Percentiles rank a stretch among this genome's conserved stretches.
phyloP scores from a whole-genome alignment of 1,139 yeast genomes.

The Sugiyamaella japonica region DNA sequence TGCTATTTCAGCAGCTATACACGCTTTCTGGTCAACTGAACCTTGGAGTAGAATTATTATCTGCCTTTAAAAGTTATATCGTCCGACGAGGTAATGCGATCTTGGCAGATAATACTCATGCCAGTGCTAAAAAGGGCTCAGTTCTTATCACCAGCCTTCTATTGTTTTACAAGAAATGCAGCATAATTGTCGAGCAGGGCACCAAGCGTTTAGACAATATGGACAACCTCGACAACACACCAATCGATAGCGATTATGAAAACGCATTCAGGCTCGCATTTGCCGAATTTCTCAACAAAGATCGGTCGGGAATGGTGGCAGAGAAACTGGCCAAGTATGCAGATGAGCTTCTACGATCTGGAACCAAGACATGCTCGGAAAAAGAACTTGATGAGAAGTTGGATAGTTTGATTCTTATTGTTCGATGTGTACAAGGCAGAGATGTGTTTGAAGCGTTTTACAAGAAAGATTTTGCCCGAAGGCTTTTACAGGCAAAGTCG shows the following conservation, averaged over 20 bases:
- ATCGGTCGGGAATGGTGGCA: conserved; percentile 23
- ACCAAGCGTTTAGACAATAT: neutral
- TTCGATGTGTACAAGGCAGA: conserved; percentile 38
- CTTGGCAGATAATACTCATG: neutral
- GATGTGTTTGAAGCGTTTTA: conserved; percentile 41
- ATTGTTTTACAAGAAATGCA: conserved; percentile 4
- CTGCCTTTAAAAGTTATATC: conserved; percentile 13
- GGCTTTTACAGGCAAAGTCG: conserved; percentile 39
- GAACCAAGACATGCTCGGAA: conserved; percentile 13
- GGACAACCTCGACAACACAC: neutral
- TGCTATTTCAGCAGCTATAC: conserved; percentile 8
- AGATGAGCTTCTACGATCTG: conserved; percentile 36
- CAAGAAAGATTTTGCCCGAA: conserved; percentile 41
- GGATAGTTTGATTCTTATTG: conserved; percentile 17
- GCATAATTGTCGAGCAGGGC: conserved; percentile 5
- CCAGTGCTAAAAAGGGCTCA: neutral
- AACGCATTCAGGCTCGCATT: conserved; percentile 30
- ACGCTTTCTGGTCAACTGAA: conserved; percentile 9
- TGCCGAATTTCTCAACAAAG: conserved; percentile 31
- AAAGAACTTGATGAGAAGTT: conserved; percentile 14
- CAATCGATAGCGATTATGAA: conserved; percentile 1
- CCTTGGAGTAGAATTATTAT: neutral
- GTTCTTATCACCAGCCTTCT: conserved; percentile 4
- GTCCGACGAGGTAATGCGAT: conserved; percentile 6
- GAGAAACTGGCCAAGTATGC: conserved; percentile 38